Conservation (phyloP, 257 asterid species). For the Jacaranda mimosifolia region DNA sequence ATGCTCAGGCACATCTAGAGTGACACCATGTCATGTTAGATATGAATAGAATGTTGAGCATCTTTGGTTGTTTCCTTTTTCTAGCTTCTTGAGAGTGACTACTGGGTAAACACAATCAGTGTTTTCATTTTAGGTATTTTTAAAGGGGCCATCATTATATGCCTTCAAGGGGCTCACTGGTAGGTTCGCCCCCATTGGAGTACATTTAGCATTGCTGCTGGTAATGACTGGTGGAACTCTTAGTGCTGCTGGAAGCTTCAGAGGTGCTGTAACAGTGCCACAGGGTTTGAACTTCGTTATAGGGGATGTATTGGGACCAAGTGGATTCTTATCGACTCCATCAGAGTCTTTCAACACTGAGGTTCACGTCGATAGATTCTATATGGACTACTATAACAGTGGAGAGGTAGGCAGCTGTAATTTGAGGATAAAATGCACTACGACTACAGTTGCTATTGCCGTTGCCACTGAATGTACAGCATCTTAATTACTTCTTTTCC, state of each 20-base stretch:
- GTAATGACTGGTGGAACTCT: slow-evolving; percentile 93
- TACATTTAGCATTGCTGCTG: slow-evolving; percentile 78
- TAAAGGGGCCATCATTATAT: slow-evolving; percentile 82
- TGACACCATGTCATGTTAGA: not conserved
- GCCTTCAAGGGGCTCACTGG: slow-evolving; percentile 89
- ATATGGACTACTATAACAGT: slow-evolving; percentile 80
- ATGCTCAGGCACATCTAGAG: not conserved
- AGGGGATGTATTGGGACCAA: slow-evolving; percentile 73
- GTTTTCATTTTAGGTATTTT: slow-evolving; percentile 62
- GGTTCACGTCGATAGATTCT: slow-evolving; percentile 80
- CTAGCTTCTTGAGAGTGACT: slow-evolving; percentile 16
- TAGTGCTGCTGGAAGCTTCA: slow-evolving; percentile 81
- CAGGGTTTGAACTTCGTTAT: slow-evolving; percentile 82
- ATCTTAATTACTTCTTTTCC: slow-evolving; percentile 8
- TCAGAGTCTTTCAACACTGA: slow-evolving; percentile 84
- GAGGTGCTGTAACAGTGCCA: slow-evolving; percentile 87
- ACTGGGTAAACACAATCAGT: not conserved
- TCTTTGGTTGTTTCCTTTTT: slow-evolving; percentile 8
- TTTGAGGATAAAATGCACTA: not conserved
- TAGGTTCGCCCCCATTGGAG: slow-evolving; percentile 88
- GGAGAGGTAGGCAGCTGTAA: slow-evolving; percentile 71
- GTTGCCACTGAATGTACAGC: not conserved
- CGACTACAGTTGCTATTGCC: not conserved
- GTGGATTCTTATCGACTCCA: slow-evolving; percentile 77
- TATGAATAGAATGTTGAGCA: not conserved